These are phyloP conservation scores for Medicago ruthenica DNA, from an alignment of 306 rosid species.

Conservation along the genomic window DNA sequence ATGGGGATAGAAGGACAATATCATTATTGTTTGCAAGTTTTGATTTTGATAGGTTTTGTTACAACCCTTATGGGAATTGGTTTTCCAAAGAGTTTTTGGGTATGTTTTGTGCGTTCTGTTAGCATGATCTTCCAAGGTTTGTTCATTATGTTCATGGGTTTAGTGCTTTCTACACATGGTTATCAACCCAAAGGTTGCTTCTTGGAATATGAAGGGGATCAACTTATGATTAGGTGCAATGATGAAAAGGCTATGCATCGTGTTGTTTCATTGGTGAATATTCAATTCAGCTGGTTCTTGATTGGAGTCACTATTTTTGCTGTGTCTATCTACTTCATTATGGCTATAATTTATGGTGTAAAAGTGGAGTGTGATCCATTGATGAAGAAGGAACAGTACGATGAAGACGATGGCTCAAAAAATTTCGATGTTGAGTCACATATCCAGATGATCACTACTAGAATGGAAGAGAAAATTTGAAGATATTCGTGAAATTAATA, in stretches of 20 bases:
- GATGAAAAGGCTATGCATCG: constrained; percentile 60
- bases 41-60: constrained; percentile 50
- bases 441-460: constrained; percentile 29
- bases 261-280: constrained; percentile 64
- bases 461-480: constrained; percentile 31
- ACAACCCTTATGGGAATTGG: constrained; percentile 69
- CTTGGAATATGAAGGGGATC: constrained; percentile 54
- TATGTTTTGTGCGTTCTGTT: constrained; percentile 64
- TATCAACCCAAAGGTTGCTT: constrained; percentile 68
- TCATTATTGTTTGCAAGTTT: constrained; percentile 68
- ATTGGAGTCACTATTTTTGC: constrained; percentile 54
- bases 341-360: constrained; percentile 47
- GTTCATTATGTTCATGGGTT: constrained; percentile 76
- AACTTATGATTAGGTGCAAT: constrained; percentile 54
- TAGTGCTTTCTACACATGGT: constrained; percentile 68
- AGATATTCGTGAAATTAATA: background rate
- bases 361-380: constrained; percentile 56
- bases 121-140: constrained; percentile 71
- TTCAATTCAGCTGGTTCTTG: constrained; percentile 76
- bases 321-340: constrained; percentile 53
- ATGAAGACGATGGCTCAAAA: constrained; percentile 33
- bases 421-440: constrained; percentile 41
- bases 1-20: constrained; percentile 80
- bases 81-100: constrained; percentile 60
- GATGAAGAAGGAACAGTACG: constrained; percentile 31